Evolutionary conservation across 306 rosid genomes (phyloP).

Genomic region (Myrica gale): DNA sequence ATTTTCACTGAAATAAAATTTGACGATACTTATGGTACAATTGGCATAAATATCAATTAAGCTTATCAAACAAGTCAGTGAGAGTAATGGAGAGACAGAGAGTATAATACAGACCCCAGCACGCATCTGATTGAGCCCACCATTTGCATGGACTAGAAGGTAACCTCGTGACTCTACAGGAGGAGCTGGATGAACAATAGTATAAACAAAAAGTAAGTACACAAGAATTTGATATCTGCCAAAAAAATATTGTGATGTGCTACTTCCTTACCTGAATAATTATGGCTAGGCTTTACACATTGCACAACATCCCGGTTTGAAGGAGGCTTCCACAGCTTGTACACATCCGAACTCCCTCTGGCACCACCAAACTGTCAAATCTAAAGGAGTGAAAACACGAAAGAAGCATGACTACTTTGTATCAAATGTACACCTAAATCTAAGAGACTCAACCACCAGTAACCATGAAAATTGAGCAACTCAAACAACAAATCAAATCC

Average conservation of each 20-base stretch:
- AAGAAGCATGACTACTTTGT: constrained; percentile 40
- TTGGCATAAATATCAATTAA: background rate
- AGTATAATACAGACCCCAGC: constrained; percentile 62
- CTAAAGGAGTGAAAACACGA: constrained; percentile 49
- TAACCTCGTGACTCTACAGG: constrained; percentile 61
- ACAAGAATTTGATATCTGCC: constrained; percentile 3
- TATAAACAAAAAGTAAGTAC: constrained; percentile 16
- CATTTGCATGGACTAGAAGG: constrained; percentile 87
- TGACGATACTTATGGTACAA: too few species aligned
- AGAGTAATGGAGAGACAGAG: constrained; percentile 20
- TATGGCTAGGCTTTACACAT: constrained; percentile 60
- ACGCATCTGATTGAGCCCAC: constrained; percentile 99
- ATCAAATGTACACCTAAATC: constrained; percentile 28
- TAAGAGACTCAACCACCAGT: background rate
- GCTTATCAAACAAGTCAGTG: background rate
- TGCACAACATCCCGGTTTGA: constrained; percentile 62
- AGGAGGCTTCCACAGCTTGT: constrained; percentile 89
- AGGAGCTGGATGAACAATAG: constrained; percentile 55
- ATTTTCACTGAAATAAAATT: too few species aligned
- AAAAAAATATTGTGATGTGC: background rate
- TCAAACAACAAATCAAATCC: background rate
- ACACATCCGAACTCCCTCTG: constrained; percentile 40
- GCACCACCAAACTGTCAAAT: constrained; percentile 55
- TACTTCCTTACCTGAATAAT: constrained; percentile 59
- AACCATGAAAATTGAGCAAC: background rate